Base-by-base conservation (phyloP, 768 basidiomycete genomes). In the Mycena alexandri region DNA sequence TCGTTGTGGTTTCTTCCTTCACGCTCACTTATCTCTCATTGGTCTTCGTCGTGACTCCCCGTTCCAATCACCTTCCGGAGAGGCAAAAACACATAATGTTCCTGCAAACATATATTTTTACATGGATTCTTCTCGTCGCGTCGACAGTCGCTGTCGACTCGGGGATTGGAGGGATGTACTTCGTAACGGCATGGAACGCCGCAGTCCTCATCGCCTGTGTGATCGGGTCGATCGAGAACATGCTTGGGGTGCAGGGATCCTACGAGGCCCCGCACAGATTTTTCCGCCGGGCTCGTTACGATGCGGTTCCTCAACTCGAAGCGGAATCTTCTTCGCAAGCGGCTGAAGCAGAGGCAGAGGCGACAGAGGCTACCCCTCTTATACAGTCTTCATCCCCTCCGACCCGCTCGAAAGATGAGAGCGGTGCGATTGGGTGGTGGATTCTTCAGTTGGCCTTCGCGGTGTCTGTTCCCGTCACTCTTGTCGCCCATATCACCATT, bases 321-420 rank as follows among this genome's bases (percentile, higher is more conserved):
- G 69, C 56, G 51, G 63, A 46, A 58, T 66, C 44, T 29, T 43
- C 47, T 25, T 7, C 36, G 41, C 55, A 55, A 51, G 70, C 62
- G 17, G 70, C 67, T 33, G 72, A 70, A 21, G 69, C 74, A 9
- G 81, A 83, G 51, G 74, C 78, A 8, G 84, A 81, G 42, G 81
- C 85, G 12, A 87, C 85, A 5, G 89, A 90, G 72, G 83, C 79
- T 19, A 90, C 89, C 0, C 88, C 90, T 8, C 83, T 90, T 16
- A 80, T 90, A 46, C 74, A 52, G 36, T 73, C 68, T 41, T 68
- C 51, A 24, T 12, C 61, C 24, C 38, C 38, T 53, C 41, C 47
- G 43, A 42, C 21, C 42, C 34, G 43, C 25, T 29, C 42, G n/a
- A 58, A 59, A 38, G 72, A 72, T 34, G 75, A 77, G 60, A 71